phyloP scores from a whole-genome alignment of 495 filamentous ascomycete species.

The Parmelia sp. region DNA sequence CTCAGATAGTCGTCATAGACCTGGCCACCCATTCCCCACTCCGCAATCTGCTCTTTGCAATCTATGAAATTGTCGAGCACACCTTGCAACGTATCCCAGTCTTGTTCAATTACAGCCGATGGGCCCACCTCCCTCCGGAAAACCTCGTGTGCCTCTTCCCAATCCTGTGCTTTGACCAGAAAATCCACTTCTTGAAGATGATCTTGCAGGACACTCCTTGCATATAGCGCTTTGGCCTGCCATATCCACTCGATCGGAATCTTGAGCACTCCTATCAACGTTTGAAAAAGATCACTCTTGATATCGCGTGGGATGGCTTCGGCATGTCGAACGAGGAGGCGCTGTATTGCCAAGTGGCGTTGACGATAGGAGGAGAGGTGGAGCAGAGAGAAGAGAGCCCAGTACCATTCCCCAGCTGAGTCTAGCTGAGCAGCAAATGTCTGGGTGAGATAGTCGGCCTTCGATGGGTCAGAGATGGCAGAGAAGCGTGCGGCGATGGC shows the following conservation, averaged over 20 bases:
- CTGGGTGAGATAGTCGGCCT: constrained; percentile 59
- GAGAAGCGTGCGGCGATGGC: constrained; percentile 48
- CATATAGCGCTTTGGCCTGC: constrained; percentile 79
- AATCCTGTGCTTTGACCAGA: constrained; percentile 67
- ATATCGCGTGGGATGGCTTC: constrained; percentile 45
- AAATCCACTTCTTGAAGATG: constrained; percentile 61
- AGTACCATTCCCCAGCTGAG: constrained; percentile 58
- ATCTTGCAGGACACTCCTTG: constrained; percentile 59
- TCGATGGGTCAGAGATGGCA: constrained; percentile 34
- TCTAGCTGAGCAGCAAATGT: constrained; percentile 70
- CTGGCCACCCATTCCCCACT: constrained; percentile 72
- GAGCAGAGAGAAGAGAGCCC: constrained; percentile 66
- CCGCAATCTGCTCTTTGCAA: constrained; percentile 39
- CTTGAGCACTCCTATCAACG: constrained; percentile 53
- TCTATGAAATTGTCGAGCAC: constrained; percentile 62
- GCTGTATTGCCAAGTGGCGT: constrained; percentile 58
- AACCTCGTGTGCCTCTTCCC: constrained; percentile 74
- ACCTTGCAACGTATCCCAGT: constrained; percentile 57
- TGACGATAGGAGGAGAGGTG: constrained; percentile 61
- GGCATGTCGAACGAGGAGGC: constrained; percentile 47
- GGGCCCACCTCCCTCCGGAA: constrained; percentile 75
- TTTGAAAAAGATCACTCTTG: constrained; percentile 49
- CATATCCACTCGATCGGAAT: constrained; percentile 75
- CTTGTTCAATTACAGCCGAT: constrained; percentile 65
- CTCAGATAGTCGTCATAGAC: constrained; percentile 78